A percentile compares a stretch with the other conserved stretches of the same genome.
Evolutionary conservation across 2,329 filamentous ascomycete species (phyloP).

Genomic region (Paracorniculantispora psalliotae): DNA sequence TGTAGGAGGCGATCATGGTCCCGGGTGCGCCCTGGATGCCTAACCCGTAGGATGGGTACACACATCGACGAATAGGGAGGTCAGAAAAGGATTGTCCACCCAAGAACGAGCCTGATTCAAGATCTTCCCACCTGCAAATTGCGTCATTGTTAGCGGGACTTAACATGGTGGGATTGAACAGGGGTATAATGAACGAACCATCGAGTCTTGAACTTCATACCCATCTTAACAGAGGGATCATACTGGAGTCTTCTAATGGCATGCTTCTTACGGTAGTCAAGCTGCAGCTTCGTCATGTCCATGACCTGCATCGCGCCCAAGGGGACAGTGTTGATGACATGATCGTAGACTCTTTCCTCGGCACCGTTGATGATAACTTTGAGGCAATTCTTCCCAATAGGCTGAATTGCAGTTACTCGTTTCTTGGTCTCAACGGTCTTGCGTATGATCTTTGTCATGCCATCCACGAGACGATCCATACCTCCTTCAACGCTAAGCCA

Average conservation of each 20-base stretch:
- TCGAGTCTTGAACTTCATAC: slow-evolving; percentile 29
- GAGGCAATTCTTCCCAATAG: slow-evolving; percentile 14
- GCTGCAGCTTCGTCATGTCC: slow-evolving; percentile 21
- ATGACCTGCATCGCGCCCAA: slow-evolving; percentile 23
- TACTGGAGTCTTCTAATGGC: slow-evolving; percentile 28
- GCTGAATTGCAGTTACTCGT: neutral
- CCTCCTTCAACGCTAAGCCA: slow-evolving; percentile 31
- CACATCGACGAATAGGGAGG: slow-evolving; percentile 26
- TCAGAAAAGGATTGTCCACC: slow-evolving; percentile 25
- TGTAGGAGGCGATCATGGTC: slow-evolving; percentile 23
- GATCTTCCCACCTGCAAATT: slow-evolving; percentile 19
- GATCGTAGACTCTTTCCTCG: slow-evolving; percentile 10
- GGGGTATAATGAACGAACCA: slow-evolving; percentile 18
- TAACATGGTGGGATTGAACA: neutral
- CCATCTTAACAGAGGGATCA: slow-evolving; percentile 26
- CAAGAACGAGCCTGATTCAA: slow-evolving; percentile 19
- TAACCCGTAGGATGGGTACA: slow-evolving; percentile 29
- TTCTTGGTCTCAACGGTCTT: neutral
- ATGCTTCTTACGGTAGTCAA: slow-evolving; percentile 24
- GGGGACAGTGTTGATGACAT: slow-evolving; percentile 22
- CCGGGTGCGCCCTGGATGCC: slow-evolving; percentile 17
- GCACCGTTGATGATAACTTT: slow-evolving; percentile 20
- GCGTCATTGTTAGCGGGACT: neutral
- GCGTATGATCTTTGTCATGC: slow-evolving; percentile 3
- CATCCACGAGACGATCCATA: slow-evolving; percentile 16